Percentiles rank a stretch among this genome's conserved stretches.
phyloP scores from a whole-genome alignment of 306 rosid genomes.

The Prunus dulcis region DNA sequence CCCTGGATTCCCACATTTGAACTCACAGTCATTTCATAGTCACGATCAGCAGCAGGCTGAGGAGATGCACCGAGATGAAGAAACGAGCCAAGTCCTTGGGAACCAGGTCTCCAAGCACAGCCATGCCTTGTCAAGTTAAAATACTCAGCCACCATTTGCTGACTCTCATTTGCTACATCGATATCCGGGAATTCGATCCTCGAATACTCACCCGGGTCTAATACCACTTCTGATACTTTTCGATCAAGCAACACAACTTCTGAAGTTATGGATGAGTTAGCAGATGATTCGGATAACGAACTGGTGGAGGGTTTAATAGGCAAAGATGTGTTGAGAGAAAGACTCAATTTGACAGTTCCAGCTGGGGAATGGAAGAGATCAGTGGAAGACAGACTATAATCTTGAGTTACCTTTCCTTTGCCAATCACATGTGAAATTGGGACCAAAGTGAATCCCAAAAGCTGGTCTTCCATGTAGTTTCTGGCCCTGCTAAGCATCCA shows the following conservation, averaged over 20 bases:
- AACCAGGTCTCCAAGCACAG: constrained; percentile 29
- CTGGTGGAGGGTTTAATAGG: constrained; percentile 25
- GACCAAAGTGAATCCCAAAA: constrained; percentile 80
- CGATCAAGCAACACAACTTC: constrained; percentile 77
- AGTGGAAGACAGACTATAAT: constrained; percentile 84
- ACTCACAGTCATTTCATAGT: constrained; percentile 60
- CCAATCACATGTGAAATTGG: constrained; percentile 59
- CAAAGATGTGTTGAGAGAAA: constrained; percentile 48
- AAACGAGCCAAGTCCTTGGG: constrained; percentile 55
- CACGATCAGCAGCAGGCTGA: constrained; percentile 32
- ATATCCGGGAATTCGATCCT: constrained; percentile 89
- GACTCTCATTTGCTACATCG: constrained; percentile 61
- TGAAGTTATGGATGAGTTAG: constrained; percentile 74
- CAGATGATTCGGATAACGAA: constrained; percentile 37
- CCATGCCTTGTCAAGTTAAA: constrained; percentile 44
- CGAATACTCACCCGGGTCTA: constrained; percentile 67
- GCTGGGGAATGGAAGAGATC: constrained; percentile 96
- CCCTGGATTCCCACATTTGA: constrained; percentile 41
- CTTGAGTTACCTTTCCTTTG: constrained; percentile 64
- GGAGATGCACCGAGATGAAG: constrained; percentile 68
- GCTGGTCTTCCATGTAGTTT: constrained; percentile 83
- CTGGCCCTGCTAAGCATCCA: constrained; percentile 93
- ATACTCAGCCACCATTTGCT: constrained; percentile 80
- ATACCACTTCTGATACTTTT: constrained; percentile 45
- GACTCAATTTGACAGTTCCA: constrained; percentile 71